Evolutionary conservation across 257 asterid species (phyloP).

Genomic region (Jaltomata sinuosa): DNA sequence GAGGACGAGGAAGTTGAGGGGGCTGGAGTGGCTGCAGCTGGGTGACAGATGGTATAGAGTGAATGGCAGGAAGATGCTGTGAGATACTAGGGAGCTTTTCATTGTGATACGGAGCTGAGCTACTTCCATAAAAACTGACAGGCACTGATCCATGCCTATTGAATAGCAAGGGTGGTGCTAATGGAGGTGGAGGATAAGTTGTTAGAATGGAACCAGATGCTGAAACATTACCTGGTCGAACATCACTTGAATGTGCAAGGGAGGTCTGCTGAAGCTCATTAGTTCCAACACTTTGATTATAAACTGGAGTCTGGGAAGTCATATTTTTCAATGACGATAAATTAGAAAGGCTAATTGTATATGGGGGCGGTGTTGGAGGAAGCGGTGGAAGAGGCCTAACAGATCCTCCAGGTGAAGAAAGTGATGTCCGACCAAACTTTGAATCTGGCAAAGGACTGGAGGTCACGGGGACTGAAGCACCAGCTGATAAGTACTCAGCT

Average conservation of each 20-base stretch:
- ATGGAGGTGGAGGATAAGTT: constrained; percentile 43
- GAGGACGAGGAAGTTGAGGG: constrained; percentile 83
- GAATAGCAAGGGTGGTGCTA: constrained; percentile 47
- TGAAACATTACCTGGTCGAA: constrained; percentile 18
- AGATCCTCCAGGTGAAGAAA: constrained; percentile 52
- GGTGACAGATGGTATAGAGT: constrained; percentile 38
- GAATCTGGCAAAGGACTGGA: constrained; percentile 36
- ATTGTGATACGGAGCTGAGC: constrained; percentile 43
- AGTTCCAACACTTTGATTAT: constrained; percentile 39
- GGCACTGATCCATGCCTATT: constrained; percentile 56
- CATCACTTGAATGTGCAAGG: constrained; percentile 24
- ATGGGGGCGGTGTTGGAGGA: constrained; percentile 84
- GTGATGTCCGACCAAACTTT: constrained; percentile 44
- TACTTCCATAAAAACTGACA: constrained; percentile 39
- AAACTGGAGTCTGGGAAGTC: constrained; percentile 43
- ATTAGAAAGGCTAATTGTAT: constrained; percentile 33
- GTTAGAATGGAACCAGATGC: constrained; percentile 32
- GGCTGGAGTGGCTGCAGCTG: constrained; percentile 91
- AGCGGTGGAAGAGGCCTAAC: constrained; percentile 73
- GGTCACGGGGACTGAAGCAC: constrained; percentile 25
- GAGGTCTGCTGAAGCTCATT: constrained; percentile 45
- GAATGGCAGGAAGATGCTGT: constrained; percentile 46
- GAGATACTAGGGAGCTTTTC: constrained; percentile 44
- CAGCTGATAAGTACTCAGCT: constrained; percentile 40
- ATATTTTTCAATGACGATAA: constrained; percentile 32